Evolutionary conservation across 257 asterid species (phyloP).

Genomic region (Solanum virginianum): DNA sequence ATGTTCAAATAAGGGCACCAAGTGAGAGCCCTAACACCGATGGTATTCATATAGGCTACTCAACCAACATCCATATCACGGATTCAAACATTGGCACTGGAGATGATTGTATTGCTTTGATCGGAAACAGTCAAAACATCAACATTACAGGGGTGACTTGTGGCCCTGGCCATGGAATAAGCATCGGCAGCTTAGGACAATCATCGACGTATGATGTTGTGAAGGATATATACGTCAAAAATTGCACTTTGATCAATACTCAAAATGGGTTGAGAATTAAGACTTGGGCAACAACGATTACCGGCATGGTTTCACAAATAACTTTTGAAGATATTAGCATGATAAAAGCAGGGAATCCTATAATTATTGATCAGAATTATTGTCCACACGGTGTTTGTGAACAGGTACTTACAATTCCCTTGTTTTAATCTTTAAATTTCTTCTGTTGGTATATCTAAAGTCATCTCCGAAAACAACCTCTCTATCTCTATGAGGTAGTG

Average conservation of each 20-base stretch:
- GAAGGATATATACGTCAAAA: not conserved
- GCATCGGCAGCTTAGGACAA: not conserved
- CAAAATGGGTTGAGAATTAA: not conserved
- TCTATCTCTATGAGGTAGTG: too few relatives aligned
- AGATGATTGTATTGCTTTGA: not conserved
- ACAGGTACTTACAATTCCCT: not conserved
- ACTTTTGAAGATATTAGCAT: not conserved
- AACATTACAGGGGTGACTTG: not conserved
- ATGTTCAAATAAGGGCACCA: not conserved
- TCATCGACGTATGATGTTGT: not conserved
- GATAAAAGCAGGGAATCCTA: not conserved
- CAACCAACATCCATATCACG: not conserved
- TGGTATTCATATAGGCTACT: slow-evolving; percentile 4
- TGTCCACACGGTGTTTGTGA: not conserved
- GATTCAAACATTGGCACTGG: not conserved
- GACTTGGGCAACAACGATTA: not conserved
- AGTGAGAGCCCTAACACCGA: slow-evolving; percentile 6
- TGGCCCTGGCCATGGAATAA: not conserved
- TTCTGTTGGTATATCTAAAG: not conserved
- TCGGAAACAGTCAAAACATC: not conserved
- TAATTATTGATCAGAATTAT: not conserved
- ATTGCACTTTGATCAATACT: not conserved
- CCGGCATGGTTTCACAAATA: not conserved
- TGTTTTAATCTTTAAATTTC: not conserved
- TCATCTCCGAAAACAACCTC: not conserved